Evolutionary conservation across 75 land plant genomes (phyloP), one percentile per base, ranked within the genome.

Genomic region (Chamaecyparis obtusa): DNA sequence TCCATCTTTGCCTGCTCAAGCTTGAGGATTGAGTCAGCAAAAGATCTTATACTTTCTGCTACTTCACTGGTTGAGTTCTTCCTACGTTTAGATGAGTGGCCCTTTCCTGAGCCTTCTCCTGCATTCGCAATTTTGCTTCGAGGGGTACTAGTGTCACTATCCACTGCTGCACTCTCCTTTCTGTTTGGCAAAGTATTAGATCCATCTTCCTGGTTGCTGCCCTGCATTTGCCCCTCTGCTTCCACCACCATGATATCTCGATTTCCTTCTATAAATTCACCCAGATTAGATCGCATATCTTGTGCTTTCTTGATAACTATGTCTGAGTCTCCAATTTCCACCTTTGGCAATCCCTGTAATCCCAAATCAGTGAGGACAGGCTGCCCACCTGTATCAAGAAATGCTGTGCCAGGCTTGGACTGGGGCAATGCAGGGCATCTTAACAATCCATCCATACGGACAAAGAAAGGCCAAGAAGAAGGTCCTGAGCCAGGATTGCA

Each of bases 1-100:
- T 89, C 88, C 89, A 89, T 57, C 84, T 88, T 87, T 43, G 89
- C 89, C 84, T 87, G 85, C 89, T 89, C 89, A 48, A 89, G 81
- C 83, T 87, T 89, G 44, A 89, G 48, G 56, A 89, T 48, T 16
- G 89, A 89, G 32, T 89, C 89, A 5, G 88, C 89, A 80, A 89
- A 79, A 35, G 89, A 75, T 57, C 84, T 51, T 24, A 89, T 89
- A 41, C 88, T 87, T 32, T 83, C 89, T 37, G 87, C 89, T 32
- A 89, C 89, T 39, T 89, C 89, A 5, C 49, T 88, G 78, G 88
- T 86, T n/a, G 86, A 74, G 27, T 74, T 74, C 49, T 44, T 86
- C 49, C 86, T 86, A 33, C 48, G 81, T 41, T 71, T 74, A 5
- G 49, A 86, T 44, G 83, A 74, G 10, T 41, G 81, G 33, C 86